phyloP scores from a whole-genome alignment of 495 filamentous ascomycete species.

The Endocarpon pusillum region DNA sequence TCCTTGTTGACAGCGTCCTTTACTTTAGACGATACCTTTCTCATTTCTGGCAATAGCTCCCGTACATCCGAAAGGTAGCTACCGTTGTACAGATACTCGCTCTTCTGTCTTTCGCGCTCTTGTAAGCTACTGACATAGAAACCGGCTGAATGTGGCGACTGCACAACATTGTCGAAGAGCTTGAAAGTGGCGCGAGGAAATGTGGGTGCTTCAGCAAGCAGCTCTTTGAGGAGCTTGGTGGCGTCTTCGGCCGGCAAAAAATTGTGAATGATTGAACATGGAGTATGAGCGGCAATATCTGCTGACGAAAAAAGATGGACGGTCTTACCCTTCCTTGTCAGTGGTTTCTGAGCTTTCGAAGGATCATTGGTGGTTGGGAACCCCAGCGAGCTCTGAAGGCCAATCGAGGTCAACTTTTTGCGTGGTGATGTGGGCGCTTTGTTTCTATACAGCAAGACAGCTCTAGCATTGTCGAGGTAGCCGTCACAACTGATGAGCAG shows the following conservation, averaged over 20 bases:
- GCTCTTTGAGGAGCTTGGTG: slow-evolving; percentile 52
- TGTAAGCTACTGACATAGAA: slow-evolving; percentile 62
- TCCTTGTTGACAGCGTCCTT: slow-evolving; percentile 57
- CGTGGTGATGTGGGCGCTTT: slow-evolving; percentile 8
- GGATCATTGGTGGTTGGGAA: slow-evolving; percentile 4
- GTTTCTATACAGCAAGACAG: slow-evolving; percentile 26
- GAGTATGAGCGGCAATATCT: slow-evolving; percentile 64
- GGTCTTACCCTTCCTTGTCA: slow-evolving; percentile 63
- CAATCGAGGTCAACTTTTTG: slow-evolving; percentile 23
- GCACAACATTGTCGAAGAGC: slow-evolving; percentile 70
- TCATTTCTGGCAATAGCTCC: slow-evolving; percentile 51
- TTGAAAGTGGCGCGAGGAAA: slow-evolving; percentile 62
- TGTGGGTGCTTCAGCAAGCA: slow-evolving; percentile 57
- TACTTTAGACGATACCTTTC: slow-evolving; percentile 45
- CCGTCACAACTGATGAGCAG: slow-evolving; percentile 61
- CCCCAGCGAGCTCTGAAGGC: slow-evolving; percentile 41
- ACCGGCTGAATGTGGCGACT: slow-evolving; percentile 60
- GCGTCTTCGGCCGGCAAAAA: slow-evolving; percentile 61
- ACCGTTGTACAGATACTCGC: slow-evolving; percentile 75
- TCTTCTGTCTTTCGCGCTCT: slow-evolving; percentile 43
- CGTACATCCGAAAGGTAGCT: slow-evolving; percentile 56
- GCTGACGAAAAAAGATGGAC: slow-evolving; percentile 64
- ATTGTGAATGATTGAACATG: slow-evolving; percentile 82
- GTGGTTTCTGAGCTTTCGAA: slow-evolving; percentile 19
- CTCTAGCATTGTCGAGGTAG: slow-evolving; percentile 45